Percentiles rank a stretch among this genome's conserved stretches.
These are phyloP conservation scores for Tolypocladium pustulatum DNA, from an alignment of 2,329 filamentous ascomycete species.

Conservation along the genomic window DNA sequence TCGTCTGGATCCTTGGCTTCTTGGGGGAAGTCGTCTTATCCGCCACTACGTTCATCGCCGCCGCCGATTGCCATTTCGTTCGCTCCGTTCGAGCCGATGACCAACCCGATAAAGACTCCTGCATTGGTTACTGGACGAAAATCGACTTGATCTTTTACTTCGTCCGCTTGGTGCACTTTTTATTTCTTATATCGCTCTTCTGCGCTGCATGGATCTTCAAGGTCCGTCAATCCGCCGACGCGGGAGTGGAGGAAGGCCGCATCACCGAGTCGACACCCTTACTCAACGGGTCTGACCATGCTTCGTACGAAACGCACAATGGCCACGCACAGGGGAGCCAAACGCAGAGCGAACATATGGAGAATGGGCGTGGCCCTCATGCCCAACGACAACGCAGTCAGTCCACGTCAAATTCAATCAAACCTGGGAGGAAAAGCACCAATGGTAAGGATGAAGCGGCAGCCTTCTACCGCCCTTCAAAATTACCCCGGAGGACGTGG, in stretches of 20 bases:
- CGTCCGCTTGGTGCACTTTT: slow-evolving; percentile 56
- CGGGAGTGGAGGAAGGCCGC: slow-evolving; percentile 26
- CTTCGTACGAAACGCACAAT: slow-evolving; percentile 24
- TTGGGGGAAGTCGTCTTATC: slow-evolving; percentile 64
- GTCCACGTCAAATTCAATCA: slow-evolving; percentile 28
- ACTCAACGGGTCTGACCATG: slow-evolving; percentile 31
- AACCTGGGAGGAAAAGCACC: slow-evolving; percentile 15
- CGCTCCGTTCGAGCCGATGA: slow-evolving; percentile 17
- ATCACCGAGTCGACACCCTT: slow-evolving; percentile 53
- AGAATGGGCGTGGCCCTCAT: background rate
- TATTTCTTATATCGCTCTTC: slow-evolving; percentile 43
- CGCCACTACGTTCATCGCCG: slow-evolving; percentile 55
- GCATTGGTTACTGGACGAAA: slow-evolving; percentile 28
- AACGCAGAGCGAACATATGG: background rate
- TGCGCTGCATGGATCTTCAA: slow-evolving; percentile 30
- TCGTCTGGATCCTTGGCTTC: slow-evolving; percentile 68
- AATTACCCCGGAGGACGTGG: slow-evolving; percentile 81
- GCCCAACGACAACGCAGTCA: slow-evolving; percentile 20
- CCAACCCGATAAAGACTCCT: slow-evolving; percentile 15
- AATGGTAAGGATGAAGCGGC: slow-evolving; percentile 50
- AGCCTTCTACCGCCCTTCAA: slow-evolving; percentile 82
- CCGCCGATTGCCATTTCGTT: slow-evolving; percentile 57
- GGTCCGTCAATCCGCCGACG: slow-evolving; percentile 23
- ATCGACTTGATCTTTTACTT: slow-evolving; percentile 57
- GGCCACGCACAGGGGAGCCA: slow-evolving; percentile 6